Evolutionary conservation across 345 rosid genomes (phyloP), one percentile per base, ranked within the genome.

Genomic region (Eucalyptus decipiens): DNA sequence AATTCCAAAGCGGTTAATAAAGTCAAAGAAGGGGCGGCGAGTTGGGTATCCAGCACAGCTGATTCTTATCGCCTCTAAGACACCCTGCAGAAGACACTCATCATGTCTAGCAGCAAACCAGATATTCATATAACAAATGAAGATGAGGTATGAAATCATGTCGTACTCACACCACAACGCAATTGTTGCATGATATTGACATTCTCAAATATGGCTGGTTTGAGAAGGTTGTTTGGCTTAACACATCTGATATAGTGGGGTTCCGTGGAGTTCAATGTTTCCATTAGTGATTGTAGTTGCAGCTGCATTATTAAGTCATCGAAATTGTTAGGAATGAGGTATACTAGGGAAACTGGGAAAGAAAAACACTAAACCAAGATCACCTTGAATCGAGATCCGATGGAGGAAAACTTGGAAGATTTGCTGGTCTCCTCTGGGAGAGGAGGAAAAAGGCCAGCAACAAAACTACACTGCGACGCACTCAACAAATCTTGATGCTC

Each of bases 1-100:
- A 94, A 98, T 94, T 87, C 99, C 99, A 86, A 98, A 98, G 86
- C 99, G 92, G 90, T 95, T 96, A n/a, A 94, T 87, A 92, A 98
- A 98, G 94, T 98, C 99, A 72, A 96, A 98, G 91, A 97, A 98
- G 65, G 98, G 95, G 76, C 92, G 94, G 28, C 99, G 98, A 92
- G 99, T 98, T 81, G 99, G 99, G 91, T 95, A 98, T 52, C 99
- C 99, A 26, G 99, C 99, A 86, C 98, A 95, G 90, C 99, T 98
- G 90, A 98, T 98, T 94, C 99, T 95, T 90, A 98, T 98, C 72
- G 99, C 99, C 91, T 90, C 91, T 89, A 90, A 88, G 90, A 98
- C 99, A 92, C 99, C 99, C 99, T 98, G 91, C 49, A 90, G 51
- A 85, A 15, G 89, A 52, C 85, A 76, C 47, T 76, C 47, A 40